Base-by-base conservation (phyloP, 768 basidiomycete genomes). In the Leccinum sublutescens region DNA sequence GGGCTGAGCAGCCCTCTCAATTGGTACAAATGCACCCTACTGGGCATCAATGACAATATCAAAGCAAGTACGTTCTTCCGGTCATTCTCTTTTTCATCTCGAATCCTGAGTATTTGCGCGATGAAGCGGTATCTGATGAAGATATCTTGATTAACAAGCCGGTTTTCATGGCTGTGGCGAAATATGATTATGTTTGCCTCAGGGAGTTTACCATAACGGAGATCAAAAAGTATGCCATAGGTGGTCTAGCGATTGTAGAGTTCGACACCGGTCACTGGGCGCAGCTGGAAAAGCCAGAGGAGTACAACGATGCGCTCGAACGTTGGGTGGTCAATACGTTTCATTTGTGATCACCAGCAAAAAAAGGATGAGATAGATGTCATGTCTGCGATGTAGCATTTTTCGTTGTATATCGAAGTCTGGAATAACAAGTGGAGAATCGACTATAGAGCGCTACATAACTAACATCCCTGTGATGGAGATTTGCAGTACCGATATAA, bases 191-290 rank as follows among this genome's bases (percentile, higher is more conserved):
- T 56, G 70, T 78, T 52, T 72, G 71, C 60, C 17, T 70, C 54
- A 63, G 66, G 27, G 66, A 64, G 14, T 64, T 68, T 31, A 68
- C 65, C 29, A 62, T 63, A 33, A 21, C 63, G 29, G 54, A 54
- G 31, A 70, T 75, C 11, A 56, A 70, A 57, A 62, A 70, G 55
- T 67, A 70, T 57, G 70, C 72, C 8, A 60, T 60, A 36, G 69
- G 68, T 48, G 64, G 67, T 29, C 51, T 71, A 49, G 74, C 73
- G 10, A 58, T 71, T 8, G 67, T 60, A 54, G 74, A 74, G 53
- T 74, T 76, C 29, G 73, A 77, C 33, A 63, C 69, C 3, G 75
- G 74, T 2, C 79, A 80, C 55, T 81, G 77, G 75, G 62, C 70
- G 9, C 69, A 69, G 4, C 55, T 79, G 61, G 74, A 75, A 52